Percentiles rank a stretch among this genome's conserved stretches.
These are phyloP conservation scores for Metarhizium humberi DNA, from an alignment of 2,329 filamentous ascomycete species.

Conservation along the genomic window DNA sequence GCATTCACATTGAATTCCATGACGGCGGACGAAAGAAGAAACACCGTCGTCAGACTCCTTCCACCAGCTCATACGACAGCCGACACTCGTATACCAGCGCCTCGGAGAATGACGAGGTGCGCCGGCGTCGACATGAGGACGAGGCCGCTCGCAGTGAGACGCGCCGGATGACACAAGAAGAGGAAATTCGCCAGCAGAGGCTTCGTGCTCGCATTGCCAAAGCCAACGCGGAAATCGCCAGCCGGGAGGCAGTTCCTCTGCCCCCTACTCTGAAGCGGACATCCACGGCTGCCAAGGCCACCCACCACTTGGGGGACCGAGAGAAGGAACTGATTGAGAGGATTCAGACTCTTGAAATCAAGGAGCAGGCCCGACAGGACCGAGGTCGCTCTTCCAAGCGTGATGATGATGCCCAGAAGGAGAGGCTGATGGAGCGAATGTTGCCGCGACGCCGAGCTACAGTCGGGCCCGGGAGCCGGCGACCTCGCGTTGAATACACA, in stretches of 20 bases:
- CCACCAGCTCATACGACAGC: conserved; percentile 25
- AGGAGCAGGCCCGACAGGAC: conserved; percentile 21
- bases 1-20: conserved; percentile 28
- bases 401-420: conserved; percentile 26
- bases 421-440: conserved; percentile 31
- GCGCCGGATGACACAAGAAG: conserved; percentile 12
- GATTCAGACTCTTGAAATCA: conserved; percentile 23
- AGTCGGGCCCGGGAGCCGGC: conserved; percentile 25
- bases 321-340: conserved; percentile 25
- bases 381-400: conserved; percentile 9
- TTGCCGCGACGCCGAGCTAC: conserved; percentile 27
- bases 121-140: conserved; percentile 14
- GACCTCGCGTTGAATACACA: conserved; percentile 26
- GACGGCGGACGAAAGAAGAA: conserved; percentile 17
- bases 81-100: conserved; percentile 19
- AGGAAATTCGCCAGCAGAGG: conserved; percentile 12
- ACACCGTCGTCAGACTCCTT: conserved; percentile 25
- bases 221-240: conserved; percentile 33
- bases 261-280: conserved; percentile 12
- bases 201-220: conserved; percentile 23
- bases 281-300: conserved; percentile 15
- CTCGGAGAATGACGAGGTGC: conserved; percentile 17
- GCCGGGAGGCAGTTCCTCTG: conserved; percentile 23
- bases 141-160: conserved; percentile 14
- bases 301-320: conserved; percentile 6